Base-by-base conservation (phyloP, 1,139 yeast genomes). In the Pichiaceae sp. region DNA sequence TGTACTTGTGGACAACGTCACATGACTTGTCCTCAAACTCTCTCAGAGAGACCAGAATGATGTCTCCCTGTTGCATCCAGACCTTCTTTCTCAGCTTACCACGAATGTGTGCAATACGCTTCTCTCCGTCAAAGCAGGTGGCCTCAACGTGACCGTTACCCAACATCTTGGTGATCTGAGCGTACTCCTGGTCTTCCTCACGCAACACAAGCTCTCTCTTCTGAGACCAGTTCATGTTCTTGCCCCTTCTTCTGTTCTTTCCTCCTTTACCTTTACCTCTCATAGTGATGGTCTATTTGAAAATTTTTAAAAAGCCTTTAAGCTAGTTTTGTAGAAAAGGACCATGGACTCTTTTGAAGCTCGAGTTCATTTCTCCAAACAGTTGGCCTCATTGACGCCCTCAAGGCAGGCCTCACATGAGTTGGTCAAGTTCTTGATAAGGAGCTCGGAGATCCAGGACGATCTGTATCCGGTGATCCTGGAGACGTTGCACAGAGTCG, bases 1-100 rank as follows among this genome's bases (percentile, higher is more conserved):
- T 87, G 67, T 82, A 93, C 66, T 91, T 91, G 65, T 91, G 94
- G 39, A 93, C 91, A 49, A 93, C 97, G 62, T 93, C 99, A 69
- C 96, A 93, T 63, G 84, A 94, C 48, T 86, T 96, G 58, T 91
- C 97, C 66, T 93, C 96, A 78, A 91, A 93, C 57, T 93, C 99
- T 73, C 99, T 86, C 56, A 93, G 75, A 5, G 96, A 87, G 34
- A 91, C 91, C 57, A 93, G 70, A 50, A 93, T 87, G 53, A 93
- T 93, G 60, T 93, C 99, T 66, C 98, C 98, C 65, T 87, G 97
- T 33, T 86, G 84, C 86, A 93, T 89, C 99, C 99, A 93, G 45
- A 89, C 97, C 77, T 91, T 91, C 80, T 93, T 93, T 75, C 99
- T 84, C 69, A 93, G 76, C 63, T 93, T 93, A 52, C 99, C 99